A percentile compares a stretch with the other conserved stretches of the same genome.
These are phyloP conservation scores for Dictyostelium firmibasis DNA, from an alignment of 78 protist genomes.

Conservation along the genomic window DNA sequence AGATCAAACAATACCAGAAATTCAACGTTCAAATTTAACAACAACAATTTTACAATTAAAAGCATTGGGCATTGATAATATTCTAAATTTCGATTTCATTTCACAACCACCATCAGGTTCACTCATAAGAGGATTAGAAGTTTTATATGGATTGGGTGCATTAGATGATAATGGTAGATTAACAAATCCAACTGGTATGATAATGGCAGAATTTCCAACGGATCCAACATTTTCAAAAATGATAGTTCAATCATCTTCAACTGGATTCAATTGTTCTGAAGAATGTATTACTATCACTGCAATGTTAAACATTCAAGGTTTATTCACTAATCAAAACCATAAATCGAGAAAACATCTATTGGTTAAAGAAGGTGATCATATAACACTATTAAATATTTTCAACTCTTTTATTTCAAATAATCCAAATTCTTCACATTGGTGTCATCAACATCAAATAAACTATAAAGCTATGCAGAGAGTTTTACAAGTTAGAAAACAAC, in stretches of 20 bases:
- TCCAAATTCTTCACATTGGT: slow-evolving; percentile 51
- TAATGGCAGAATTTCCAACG: slow-evolving; percentile 91
- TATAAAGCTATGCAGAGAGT: slow-evolving; percentile 57
- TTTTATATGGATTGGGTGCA: slow-evolving; percentile 93
- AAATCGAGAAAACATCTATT: slow-evolving; percentile 39
- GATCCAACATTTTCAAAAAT: slow-evolving; percentile 80
- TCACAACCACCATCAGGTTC: slow-evolving; percentile 89
- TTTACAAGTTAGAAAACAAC: slow-evolving; percentile 68
- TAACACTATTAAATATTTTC: slow-evolving; percentile 87
- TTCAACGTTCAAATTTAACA: slow-evolving; percentile 85
- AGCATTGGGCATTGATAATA: slow-evolving; percentile 90
- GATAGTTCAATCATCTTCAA: slow-evolving; percentile 73
- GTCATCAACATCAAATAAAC: slow-evolving; percentile 46
- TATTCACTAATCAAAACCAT: slow-evolving; percentile 16
- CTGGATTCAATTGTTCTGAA: slow-evolving; percentile 74
- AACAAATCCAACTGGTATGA: slow-evolving; percentile 83
- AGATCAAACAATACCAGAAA: slow-evolving; percentile 88
- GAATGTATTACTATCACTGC: slow-evolving; percentile 86
- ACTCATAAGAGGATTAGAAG: slow-evolving; percentile 61
- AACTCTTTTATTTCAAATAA: slow-evolving; percentile 1
- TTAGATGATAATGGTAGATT: slow-evolving; percentile 69
- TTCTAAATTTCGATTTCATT: slow-evolving; percentile 89
- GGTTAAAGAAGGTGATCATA: slow-evolving; percentile 90
- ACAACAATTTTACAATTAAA: slow-evolving; percentile 88
- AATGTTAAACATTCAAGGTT: slow-evolving; percentile 82